Conservation (phyloP, 345 rosid genomes). For the Stellera chamaejasme region DNA sequence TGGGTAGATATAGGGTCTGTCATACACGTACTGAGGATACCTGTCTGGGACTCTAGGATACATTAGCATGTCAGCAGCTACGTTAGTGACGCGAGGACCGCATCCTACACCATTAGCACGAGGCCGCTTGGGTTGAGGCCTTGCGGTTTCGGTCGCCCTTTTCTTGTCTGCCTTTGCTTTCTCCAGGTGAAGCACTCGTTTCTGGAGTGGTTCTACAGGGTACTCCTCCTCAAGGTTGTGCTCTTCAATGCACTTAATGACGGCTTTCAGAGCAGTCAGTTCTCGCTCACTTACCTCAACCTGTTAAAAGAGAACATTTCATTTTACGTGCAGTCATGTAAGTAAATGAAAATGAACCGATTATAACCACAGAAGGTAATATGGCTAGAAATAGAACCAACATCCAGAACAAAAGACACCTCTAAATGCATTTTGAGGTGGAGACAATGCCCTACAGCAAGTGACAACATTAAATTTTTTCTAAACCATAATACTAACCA, state of each 20-base stretch:
- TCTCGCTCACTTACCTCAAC: slow-evolving; percentile 80
- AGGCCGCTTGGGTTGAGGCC: slow-evolving; percentile 92
- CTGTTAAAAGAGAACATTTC: slow-evolving; percentile 26
- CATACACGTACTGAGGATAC: slow-evolving; percentile 76
- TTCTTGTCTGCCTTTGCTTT: slow-evolving; percentile 93
- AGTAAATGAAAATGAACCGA: no score
- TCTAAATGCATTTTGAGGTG: no score
- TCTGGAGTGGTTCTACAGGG: slow-evolving; percentile 61
- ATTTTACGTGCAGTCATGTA: neutral
- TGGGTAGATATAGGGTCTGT: slow-evolving; percentile 58
- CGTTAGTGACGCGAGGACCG: slow-evolving; percentile 44
- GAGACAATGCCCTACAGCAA: no score
- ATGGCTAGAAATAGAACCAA: no score
- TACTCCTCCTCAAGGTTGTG: slow-evolving; percentile 84
- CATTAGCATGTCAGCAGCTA: slow-evolving; percentile 38
- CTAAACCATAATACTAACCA: no score
- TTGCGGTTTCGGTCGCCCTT: slow-evolving; percentile 70
- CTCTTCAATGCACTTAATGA: slow-evolving; percentile 94
- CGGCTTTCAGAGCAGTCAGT: slow-evolving; percentile 71
- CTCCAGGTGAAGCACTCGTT: slow-evolving; percentile 70
- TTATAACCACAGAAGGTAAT: no score
- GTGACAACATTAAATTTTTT: no score
- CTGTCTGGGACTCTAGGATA: slow-evolving; percentile 64
- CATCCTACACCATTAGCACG: slow-evolving; percentile 60
- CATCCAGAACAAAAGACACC: no score